Evolutionary conservation across 2,329 filamentous ascomycete species (phyloP).

Genomic region (Xylaria sp.): DNA sequence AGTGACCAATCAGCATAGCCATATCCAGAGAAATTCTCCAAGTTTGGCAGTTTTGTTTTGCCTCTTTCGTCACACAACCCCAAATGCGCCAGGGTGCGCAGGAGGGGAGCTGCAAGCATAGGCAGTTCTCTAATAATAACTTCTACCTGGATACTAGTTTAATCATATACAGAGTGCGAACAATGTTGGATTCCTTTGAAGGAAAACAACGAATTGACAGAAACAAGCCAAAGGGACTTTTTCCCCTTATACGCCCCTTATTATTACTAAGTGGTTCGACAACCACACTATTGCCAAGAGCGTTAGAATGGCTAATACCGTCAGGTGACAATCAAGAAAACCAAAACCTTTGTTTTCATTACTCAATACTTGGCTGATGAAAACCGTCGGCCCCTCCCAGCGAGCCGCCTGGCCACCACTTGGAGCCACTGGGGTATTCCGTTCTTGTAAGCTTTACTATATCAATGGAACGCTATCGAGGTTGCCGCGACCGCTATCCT

Average conservation of each 20-base stretch:
- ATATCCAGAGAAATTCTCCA: slow-evolving; percentile 25
- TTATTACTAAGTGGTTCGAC: slow-evolving; percentile 10
- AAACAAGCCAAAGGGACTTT: background rate
- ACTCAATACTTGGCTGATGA: slow-evolving; percentile 56
- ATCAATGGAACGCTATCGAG: slow-evolving; percentile 31
- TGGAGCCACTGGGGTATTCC: slow-evolving; percentile 31
- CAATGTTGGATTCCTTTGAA: background rate
- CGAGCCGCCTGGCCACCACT: slow-evolving; percentile 29
- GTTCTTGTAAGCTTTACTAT: slow-evolving; percentile 38
- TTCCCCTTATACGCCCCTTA: background rate
- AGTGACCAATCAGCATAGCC: slow-evolving; percentile 31
- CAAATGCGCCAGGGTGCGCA: background rate
- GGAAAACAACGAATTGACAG: background rate
- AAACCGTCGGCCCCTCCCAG: slow-evolving; percentile 38
- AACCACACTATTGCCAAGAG: slow-evolving; percentile 23
- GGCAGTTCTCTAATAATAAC: background rate
- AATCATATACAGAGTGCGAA: background rate
- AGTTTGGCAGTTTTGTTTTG: slow-evolving; percentile 34
- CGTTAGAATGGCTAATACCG: slow-evolving; percentile 39
- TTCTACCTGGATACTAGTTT: background rate
- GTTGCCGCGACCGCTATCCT: slow-evolving; percentile 2
- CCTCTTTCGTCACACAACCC: slow-evolving; percentile 29
- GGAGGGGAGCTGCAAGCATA: slow-evolving; percentile 1
- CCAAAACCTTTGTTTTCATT: slow-evolving; percentile 60
- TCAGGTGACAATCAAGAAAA: slow-evolving; percentile 53